Base-by-base conservation (phyloP, 2,329 filamentous ascomycete species). In the Pseudodiploospora longispora region DNA sequence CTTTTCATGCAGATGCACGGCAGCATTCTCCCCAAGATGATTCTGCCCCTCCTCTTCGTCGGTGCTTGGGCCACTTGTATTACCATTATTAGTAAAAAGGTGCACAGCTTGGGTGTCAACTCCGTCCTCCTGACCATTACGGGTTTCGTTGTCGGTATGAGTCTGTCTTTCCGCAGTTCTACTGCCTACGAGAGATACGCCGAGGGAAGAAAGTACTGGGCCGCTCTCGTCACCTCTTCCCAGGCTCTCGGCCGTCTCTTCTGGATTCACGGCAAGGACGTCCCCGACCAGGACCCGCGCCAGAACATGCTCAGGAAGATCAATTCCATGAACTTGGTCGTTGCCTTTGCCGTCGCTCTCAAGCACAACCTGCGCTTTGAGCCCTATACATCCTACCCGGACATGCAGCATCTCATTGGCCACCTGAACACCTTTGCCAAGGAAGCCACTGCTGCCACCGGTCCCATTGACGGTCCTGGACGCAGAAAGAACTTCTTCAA, bases 341-440 rank as follows among this genome's bases (percentile, higher is more conserved):
- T 87, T 29, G 84, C 86, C 3, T 93, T 86, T 55, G 76, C 85
- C n/a, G 72, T 86, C 12, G 68, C 87, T 2, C 71, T 94, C 47
- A 91, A 91, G 67, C 87, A 93, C 65, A 83, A 81, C 55, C 76
- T 94, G 30, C 85, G 87, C 30, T 91, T 91, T 60, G 87, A 94
- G 60, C 87, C 87, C 1, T 87, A 85, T 55, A 80, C 82, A 31
- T 76, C 83, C 42, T 91, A 93, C 60, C 75, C 82, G 1, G 87
- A 93, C 56, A 70, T 94, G 5, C 67, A 76, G 33, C 76, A 82
- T 19, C 71, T 89, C 10, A 75, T 90, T 30, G 74, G 75, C 10
- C 82, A 89, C 57, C 72, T 94, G 30, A 76, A 87, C 51, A 90
- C 85, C 0, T 87, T 88, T 55, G 85, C 87, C 48, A 80, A 70